Conservation (phyloP, 257 asterid genomes). For the Nyctanthes arbortristis region DNA sequence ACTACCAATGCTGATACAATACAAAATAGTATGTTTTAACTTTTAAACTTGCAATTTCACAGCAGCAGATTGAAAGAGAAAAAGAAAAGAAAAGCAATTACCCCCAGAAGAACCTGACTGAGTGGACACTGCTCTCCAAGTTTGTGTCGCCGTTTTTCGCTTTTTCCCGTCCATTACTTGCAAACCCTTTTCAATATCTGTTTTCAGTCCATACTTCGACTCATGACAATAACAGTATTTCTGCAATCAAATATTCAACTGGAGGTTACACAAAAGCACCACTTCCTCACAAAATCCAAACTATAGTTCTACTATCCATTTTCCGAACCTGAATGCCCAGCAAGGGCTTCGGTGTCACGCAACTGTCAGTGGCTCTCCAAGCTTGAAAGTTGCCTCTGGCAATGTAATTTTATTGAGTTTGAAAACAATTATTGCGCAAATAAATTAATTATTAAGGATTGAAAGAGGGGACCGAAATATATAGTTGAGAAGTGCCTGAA, state of each 20-base stretch:
- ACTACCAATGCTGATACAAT: too few relatives aligned
- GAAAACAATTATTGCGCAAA: not conserved
- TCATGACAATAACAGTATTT: constrained; percentile 29
- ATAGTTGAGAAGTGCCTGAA: constrained; percentile 31
- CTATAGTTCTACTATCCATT: not conserved
- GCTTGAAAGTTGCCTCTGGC: constrained; percentile 42
- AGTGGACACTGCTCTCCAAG: constrained; percentile 64
- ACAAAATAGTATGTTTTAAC: too few relatives aligned
- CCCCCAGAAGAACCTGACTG: constrained; percentile 45
- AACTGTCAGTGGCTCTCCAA: constrained; percentile 26
- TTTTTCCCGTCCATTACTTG: constrained; percentile 30
- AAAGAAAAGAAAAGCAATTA: constrained; percentile 14
- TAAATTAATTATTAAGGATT: not conserved
- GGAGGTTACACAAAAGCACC: not conserved
- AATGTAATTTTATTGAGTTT: not conserved
- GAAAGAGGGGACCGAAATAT: not conserved
- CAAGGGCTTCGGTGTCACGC: constrained; percentile 30
- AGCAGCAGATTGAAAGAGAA: constrained; percentile 2
- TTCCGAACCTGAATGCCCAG: constrained; percentile 40
- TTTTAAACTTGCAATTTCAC: too few relatives aligned
- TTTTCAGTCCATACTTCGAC: constrained; percentile 35
- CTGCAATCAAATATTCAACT: constrained; percentile 27
- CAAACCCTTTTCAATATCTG: constrained; percentile 36
- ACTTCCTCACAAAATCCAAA: not conserved
- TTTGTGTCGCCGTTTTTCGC: constrained; percentile 32